These are phyloP conservation scores for Aspergillus hancockii DNA, from an alignment of 495 filamentous ascomycete genomes.

Conservation along the genomic window DNA sequence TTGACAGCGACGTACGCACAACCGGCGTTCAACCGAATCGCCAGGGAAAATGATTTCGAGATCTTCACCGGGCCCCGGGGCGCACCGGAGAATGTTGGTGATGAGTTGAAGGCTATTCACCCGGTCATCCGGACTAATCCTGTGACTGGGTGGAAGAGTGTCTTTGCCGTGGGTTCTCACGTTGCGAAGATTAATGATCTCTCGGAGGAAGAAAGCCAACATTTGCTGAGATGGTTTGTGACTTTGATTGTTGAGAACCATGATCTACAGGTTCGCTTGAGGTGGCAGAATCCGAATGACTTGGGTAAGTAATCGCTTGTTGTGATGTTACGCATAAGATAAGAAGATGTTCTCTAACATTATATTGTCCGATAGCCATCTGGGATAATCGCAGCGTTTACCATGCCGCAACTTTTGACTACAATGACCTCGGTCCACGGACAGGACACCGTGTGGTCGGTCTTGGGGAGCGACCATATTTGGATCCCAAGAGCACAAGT, in stretches of 20 bases:
- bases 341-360: neutral
- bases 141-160: conserved; percentile 77
- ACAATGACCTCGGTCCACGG: conserved; percentile 55
- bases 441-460: conserved; percentile 64
- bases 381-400: conserved; percentile 78
- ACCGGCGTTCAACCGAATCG: conserved; percentile 58
- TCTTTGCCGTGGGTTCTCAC: conserved; percentile 67
- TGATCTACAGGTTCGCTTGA: conserved; percentile 72
- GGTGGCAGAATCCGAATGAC: conserved; percentile 63
- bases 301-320: conserved; percentile 33
- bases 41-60: conserved; percentile 54
- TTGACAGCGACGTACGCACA: conserved; percentile 68
- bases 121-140: conserved; percentile 81
- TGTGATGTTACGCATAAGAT: neutral
- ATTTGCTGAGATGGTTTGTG: conserved; percentile 63
- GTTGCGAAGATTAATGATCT: conserved; percentile 65
- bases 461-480: conserved; percentile 69
- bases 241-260: conserved; percentile 72
- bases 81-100: conserved; percentile 67
- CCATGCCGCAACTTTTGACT: conserved; percentile 73
- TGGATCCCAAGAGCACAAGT: conserved; percentile 51
- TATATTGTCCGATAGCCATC: conserved; percentile 50
- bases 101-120: conserved; percentile 62
- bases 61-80: conserved; percentile 60
- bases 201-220: conserved; percentile 61